Percentiles rank a stretch among this genome's conserved stretches.
Conservation (phyloP, 345 rosid species). For the Eucalyptus guilfoylei region DNA sequence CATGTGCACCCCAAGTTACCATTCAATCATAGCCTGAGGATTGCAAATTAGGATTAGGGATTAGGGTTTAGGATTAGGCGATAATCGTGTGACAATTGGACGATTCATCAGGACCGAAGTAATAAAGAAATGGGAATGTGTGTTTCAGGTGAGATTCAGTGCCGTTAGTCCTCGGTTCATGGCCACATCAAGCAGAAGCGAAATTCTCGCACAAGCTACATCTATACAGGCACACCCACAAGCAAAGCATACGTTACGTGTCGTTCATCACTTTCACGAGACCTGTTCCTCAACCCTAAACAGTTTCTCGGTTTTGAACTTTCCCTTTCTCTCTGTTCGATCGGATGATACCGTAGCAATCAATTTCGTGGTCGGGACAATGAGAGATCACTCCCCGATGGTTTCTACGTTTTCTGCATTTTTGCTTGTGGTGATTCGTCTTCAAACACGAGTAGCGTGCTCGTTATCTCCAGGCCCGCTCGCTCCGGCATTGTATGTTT, state of each 20-base stretch:
- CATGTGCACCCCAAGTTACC: not conserved
- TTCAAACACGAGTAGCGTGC: not conserved
- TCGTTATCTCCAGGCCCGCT: not conserved
- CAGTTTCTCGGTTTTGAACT: not conserved
- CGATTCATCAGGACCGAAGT: not conserved
- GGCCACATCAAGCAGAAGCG: not conserved
- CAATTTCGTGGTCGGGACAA: not conserved
- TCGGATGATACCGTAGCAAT: not conserved
- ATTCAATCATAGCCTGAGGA: not conserved
- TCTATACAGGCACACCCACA: not conserved
- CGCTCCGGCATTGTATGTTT: constrained; percentile 28
- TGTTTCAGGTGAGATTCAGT: not conserved
- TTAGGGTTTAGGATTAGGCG: not conserved
- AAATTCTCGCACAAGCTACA: not conserved
- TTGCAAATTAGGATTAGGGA: not conserved
- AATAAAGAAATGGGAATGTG: not conserved
- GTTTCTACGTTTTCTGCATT: not conserved
- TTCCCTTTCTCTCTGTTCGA: not conserved
- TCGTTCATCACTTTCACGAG: not conserved
- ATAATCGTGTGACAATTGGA: not conserved
- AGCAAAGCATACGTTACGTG: not conserved
- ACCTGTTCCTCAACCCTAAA: not conserved
- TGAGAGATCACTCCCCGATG: not conserved
- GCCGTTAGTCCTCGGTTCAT: not conserved
- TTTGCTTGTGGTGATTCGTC: not conserved